These are phyloP conservation scores for Alectoria sarmentosa DNA, from an alignment of 495 filamentous ascomycete genomes.

Conservation along the genomic window DNA sequence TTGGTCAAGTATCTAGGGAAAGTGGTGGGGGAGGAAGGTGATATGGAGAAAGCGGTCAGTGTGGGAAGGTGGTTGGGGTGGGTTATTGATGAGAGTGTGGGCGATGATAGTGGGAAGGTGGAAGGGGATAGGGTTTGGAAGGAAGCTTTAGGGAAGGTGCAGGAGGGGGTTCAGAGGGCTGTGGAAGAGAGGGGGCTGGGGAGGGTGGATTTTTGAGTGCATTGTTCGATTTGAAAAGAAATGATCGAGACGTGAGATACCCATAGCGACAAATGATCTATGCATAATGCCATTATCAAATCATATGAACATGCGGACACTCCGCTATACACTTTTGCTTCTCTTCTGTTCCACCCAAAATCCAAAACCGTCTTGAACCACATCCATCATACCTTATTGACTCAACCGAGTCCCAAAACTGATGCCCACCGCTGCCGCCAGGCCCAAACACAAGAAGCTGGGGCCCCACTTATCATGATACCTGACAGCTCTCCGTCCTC, in stretches of 20 bases:
- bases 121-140: slow-evolving; percentile 34
- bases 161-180: slow-evolving; percentile 52
- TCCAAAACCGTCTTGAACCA: not conserved
- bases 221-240: too few relatives aligned
- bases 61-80: slow-evolving; percentile 66
- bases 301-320: not conserved
- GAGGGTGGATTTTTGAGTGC: slow-evolving; percentile 45
- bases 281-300: not conserved
- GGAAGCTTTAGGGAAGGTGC: slow-evolving; percentile 47
- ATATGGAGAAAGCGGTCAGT: slow-evolving; percentile 66
- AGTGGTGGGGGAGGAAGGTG: slow-evolving; percentile 64
- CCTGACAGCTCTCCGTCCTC: slow-evolving; percentile 67
- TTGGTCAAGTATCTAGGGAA: slow-evolving; percentile 58
- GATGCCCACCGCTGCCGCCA: slow-evolving; percentile 64
- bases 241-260: not conserved
- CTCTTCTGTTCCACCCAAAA: not conserved
- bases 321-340: not conserved
- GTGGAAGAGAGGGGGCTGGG: slow-evolving; percentile 58
- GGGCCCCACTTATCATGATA: slow-evolving; percentile 91
- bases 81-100: slow-evolving; percentile 52
- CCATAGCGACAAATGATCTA: not conserved
- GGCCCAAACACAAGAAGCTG: slow-evolving; percentile 62
- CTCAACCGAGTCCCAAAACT: slow-evolving; percentile 53
- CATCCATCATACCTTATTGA: not conserved
- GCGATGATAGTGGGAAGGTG: slow-evolving; percentile 15